phyloP scores from a whole-genome alignment of 2,329 filamentous ascomycete species.

The Pseudopyrenochaeta lycopersici region DNA sequence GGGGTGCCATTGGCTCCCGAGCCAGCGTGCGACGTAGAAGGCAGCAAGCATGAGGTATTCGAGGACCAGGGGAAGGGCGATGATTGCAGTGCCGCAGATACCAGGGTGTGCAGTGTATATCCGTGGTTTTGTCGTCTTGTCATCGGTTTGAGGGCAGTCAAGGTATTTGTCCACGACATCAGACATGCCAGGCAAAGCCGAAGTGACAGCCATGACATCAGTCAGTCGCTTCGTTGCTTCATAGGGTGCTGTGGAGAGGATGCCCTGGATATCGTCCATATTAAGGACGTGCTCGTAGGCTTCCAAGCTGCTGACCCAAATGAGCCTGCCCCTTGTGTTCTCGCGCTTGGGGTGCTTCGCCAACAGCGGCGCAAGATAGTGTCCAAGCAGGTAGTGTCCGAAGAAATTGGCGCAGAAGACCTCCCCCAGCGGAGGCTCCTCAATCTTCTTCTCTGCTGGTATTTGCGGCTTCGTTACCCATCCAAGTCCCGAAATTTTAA shows the following conservation, averaged over 20 bases:
- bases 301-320: conserved; percentile 90
- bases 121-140: conserved; percentile 57
- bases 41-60: conserved; percentile 72
- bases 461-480: conserved; percentile 64
- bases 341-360: conserved; percentile 53
- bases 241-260: conserved; percentile 73
- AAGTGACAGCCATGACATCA: conserved; percentile 81
- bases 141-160: conserved; percentile 10
- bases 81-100: conserved; percentile 81
- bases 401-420: conserved; percentile 94
- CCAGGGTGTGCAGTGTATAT: conserved; percentile 88
- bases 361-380: conserved; percentile 80
- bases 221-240: conserved; percentile 88
- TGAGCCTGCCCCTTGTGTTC: conserved; percentile 68
- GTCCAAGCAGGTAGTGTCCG: conserved; percentile 89
- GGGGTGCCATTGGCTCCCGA: conserved; percentile 90
- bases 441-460: conserved; percentile 29
- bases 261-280: conserved; percentile 77
- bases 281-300: conserved; percentile 67
- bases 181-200: conserved; percentile 69
- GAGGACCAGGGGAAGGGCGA: conserved; percentile 76
- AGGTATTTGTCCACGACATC: conserved; percentile 52
- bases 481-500: conserved; percentile 72
- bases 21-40: conserved; percentile 76
- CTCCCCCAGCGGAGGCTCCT: conserved; percentile 73